Conservation (phyloP, 2,329 filamentous ascomycete genomes). For the Alternaria infectoria region DNA sequence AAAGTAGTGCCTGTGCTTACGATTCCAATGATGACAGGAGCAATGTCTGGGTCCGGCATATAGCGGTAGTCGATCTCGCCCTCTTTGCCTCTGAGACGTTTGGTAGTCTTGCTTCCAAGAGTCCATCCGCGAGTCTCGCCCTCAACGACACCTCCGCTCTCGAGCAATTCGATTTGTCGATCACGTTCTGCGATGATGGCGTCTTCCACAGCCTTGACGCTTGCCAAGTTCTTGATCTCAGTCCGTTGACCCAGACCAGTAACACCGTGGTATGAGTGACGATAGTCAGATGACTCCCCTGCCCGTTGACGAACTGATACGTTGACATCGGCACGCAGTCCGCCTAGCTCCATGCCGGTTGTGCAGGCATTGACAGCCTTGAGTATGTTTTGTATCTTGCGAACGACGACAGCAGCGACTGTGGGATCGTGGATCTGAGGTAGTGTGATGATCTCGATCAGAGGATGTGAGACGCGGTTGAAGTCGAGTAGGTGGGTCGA, state of each 20-base stretch:
- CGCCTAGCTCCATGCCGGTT: constrained; percentile 90
- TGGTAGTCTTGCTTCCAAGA: constrained; percentile 81
- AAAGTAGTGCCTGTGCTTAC: constrained; percentile 25
- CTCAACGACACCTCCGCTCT: constrained; percentile 74
- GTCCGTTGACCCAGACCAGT: constrained; percentile 80
- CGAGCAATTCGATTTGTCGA: constrained; percentile 81
- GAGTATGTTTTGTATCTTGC: constrained; percentile 84
- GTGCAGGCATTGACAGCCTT: constrained; percentile 83
- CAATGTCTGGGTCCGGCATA: constrained; percentile 94
- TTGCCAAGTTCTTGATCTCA: constrained; percentile 97
- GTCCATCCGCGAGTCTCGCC: constrained; percentile 96
- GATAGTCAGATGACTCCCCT: constrained; percentile 25
- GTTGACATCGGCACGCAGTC: constrained; percentile 91
- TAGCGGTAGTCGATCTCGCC: constrained; percentile 98
- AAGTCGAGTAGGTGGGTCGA: constrained; percentile 84
- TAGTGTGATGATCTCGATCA: constrained; percentile 94
- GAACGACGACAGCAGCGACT: constrained; percentile 85
- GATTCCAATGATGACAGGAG: constrained; percentile 75
- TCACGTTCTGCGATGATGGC: constrained; percentile 91
- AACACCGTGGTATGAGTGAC: constrained; percentile 63
- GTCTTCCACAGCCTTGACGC: constrained; percentile 93
- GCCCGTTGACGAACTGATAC: constrained; percentile 76
- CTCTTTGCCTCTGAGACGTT: constrained; percentile 85
- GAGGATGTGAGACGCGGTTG: constrained; percentile 87
- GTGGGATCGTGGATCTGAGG: constrained; percentile 87